phyloP scores from a whole-genome alignment of 208 protist genomes.

The Wallacemonas sp. region DNA sequence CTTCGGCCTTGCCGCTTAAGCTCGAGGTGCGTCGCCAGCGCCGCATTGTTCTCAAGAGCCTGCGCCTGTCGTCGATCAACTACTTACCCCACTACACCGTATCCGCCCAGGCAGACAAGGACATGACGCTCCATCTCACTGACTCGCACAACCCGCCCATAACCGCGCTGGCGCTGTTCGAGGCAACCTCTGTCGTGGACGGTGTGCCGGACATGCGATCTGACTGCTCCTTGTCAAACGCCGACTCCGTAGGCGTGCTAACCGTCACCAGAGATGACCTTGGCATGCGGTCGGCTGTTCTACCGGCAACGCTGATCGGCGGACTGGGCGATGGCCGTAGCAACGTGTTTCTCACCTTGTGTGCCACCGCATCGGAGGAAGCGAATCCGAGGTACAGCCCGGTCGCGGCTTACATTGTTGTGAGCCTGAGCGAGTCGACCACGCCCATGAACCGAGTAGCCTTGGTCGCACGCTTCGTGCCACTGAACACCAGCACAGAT shows the following conservation, averaged over 20 bases:
- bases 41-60: slow-evolving; percentile 24
- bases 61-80: slow-evolving; percentile 56
- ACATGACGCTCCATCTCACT: slow-evolving; percentile 48
- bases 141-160: slow-evolving; percentile 55
- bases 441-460: slow-evolving; percentile 20
- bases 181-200: slow-evolving; percentile 6
- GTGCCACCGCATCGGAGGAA: slow-evolving; percentile 49
- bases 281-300: slow-evolving; percentile 33
- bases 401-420: slow-evolving; percentile 47
- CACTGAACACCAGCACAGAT: slow-evolving; percentile 29
- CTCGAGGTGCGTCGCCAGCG: slow-evolving; percentile 42
- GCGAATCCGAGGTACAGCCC: slow-evolving; percentile 31
- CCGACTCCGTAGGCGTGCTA: slow-evolving; percentile 17
- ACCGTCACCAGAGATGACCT: slow-evolving; percentile 29
- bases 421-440: slow-evolving; percentile 26
- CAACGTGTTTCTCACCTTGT: slow-evolving; percentile 40
- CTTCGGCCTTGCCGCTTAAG: slow-evolving; percentile 23
- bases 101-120: slow-evolving; percentile 18
- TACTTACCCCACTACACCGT: slow-evolving; percentile 51
- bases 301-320: slow-evolving; percentile 24
- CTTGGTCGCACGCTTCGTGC: slow-evolving; percentile 34
- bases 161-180: slow-evolving; percentile 37
- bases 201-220: slow-evolving; percentile 5
- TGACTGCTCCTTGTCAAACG: slow-evolving; percentile 14
- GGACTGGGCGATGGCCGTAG: slow-evolving; percentile 17